A percentile compares a stretch with the other conserved stretches of the same genome.
These are phyloP conservation scores for Hypoxylon sp. DNA, from an alignment of 2,329 filamentous ascomycete species.

Conservation along the genomic window DNA sequence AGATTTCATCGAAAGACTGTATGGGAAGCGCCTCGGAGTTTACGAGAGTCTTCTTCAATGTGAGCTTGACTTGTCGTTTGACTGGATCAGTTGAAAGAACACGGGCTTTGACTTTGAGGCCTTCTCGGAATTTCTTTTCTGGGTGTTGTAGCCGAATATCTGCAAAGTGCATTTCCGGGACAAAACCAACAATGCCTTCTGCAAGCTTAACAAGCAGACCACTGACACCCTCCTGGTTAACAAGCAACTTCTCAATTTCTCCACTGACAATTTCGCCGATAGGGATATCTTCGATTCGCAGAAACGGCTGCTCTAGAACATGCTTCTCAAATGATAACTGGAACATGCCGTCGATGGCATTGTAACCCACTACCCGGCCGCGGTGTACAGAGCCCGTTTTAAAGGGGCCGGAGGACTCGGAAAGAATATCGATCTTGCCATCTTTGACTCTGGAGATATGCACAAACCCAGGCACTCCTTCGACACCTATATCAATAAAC, in stretches of 20 bases:
- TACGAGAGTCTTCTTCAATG: slow-evolving; percentile 93
- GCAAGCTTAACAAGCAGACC: slow-evolving; percentile 87
- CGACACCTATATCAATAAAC: slow-evolving; percentile 79
- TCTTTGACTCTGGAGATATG: slow-evolving; percentile 96
- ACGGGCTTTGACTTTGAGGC: slow-evolving; percentile 85
- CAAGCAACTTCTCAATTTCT: slow-evolving; percentile 85
- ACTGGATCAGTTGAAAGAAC: slow-evolving; percentile 84
- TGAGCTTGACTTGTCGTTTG: slow-evolving; percentile 86
- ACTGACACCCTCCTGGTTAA: slow-evolving; percentile 82
- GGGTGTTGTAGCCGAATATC: slow-evolving; percentile 91
- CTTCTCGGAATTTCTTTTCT: slow-evolving; percentile 95
- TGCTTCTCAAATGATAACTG: slow-evolving; percentile 86
- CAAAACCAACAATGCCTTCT: slow-evolving; percentile 89
- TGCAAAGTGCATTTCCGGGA: slow-evolving; percentile 88
- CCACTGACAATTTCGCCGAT: slow-evolving; percentile 86
- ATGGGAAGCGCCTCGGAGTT: slow-evolving; percentile 89
- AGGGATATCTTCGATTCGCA: slow-evolving; percentile 91
- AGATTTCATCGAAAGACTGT: slow-evolving; percentile 81
- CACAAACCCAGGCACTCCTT: slow-evolving; percentile 84
- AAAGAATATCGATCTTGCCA: slow-evolving; percentile 86
- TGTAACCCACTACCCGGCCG: slow-evolving; percentile 88
- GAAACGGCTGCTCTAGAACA: slow-evolving; percentile 87
- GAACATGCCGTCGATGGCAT: slow-evolving; percentile 86
- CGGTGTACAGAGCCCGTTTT: slow-evolving; percentile 83
- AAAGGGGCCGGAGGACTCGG: slow-evolving; percentile 81